Base-by-base conservation (phyloP, 2,329 filamentous ascomycete species). In the Hypocrella siamensis region DNA sequence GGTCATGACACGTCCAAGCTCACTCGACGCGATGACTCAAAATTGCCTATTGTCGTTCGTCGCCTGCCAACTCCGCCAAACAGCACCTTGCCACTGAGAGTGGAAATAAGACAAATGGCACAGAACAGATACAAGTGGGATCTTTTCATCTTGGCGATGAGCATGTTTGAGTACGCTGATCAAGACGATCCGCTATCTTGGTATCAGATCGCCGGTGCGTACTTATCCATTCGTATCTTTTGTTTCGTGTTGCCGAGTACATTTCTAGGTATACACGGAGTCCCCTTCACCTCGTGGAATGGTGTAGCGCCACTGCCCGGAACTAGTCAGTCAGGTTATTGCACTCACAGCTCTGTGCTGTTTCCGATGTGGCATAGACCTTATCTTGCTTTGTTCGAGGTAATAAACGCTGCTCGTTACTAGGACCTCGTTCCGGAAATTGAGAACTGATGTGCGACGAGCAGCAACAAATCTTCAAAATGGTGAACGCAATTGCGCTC, bases 301-400 rank as follows among this genome's bases (percentile, higher is more conserved):
- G 62, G 56, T 21, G 69, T 73, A 16, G 44, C 54, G 30, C 57
- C 63, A 33, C 57, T 54, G 2, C 46, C 60, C 3, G 70, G 68
- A 2, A 69, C 66, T 36, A 58, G 63, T 35, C 56, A 61, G 25
- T 61, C 66, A 12, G 83, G 82, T 31, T 92, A 85, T 50, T 92
- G 84, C 50, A 70, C 71, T 11, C 84, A 93, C 53, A 69, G 65
- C 17, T 80, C 79, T 2, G 71, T 77, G 26, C 58, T 90, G 12
- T 90, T 93, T 48, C 71, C 78, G 25, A 67, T 75, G 25, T 92
- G 84, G 84, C 84, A 93, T 60, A 70, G 84, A 31, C 79, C 82
- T 1, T 92, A 88, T 51, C 60, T 90, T 36, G 66, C 63, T 19
- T 50, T 73, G 31, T 70, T 69, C 35, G 69, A 74, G 59, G 69